These are phyloP conservation scores for Pneumocystis carinii DNA, from an alignment of 1,139 yeast genomes.

Conservation along the genomic window DNA sequence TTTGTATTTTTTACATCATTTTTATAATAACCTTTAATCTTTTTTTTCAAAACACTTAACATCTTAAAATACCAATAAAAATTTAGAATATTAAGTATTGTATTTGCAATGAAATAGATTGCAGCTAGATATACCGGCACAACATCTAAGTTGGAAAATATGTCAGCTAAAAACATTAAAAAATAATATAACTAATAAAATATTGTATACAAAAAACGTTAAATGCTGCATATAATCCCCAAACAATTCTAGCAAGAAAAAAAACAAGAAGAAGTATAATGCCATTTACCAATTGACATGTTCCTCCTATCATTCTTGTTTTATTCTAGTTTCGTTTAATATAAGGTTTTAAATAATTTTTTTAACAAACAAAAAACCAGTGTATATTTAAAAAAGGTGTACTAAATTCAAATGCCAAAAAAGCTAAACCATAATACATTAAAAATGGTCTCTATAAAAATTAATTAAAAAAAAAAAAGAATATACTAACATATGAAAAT, in stretches of 20 bases:
- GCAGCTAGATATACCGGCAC: background rate
- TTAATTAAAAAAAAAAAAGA: constrained; percentile 4
- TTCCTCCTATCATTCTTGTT: constrained; percentile 10
- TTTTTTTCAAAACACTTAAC: background rate
- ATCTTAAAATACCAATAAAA: background rate
- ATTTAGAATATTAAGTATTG: background rate
- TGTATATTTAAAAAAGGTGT: constrained; percentile 87
- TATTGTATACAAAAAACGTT: constrained; percentile 19
- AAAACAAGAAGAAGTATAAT: constrained; percentile 51
- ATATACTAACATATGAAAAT: constrained; percentile 29
- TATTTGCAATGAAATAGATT: background rate
- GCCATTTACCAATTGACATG: constrained; percentile 50
- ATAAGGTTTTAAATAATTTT: background rate
- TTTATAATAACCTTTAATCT: background rate
- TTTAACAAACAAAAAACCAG: constrained; percentile 47
- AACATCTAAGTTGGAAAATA: background rate
- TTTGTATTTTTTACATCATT: background rate
- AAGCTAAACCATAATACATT: constrained; percentile 69
- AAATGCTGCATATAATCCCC: constrained; percentile 71
- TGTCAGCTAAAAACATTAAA: background rate
- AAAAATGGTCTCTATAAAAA: constrained; percentile 41
- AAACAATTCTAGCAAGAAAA: constrained; percentile 61
- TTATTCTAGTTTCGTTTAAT: constrained; percentile 9
- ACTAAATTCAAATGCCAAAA: constrained; percentile 73
- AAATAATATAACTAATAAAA: background rate